Percentiles rank a stretch among this genome's conserved stretches.
These are phyloP conservation scores for Platanthera guangdongensis DNA, from an alignment of 106 monocot species.

Conservation along the genomic window DNA sequence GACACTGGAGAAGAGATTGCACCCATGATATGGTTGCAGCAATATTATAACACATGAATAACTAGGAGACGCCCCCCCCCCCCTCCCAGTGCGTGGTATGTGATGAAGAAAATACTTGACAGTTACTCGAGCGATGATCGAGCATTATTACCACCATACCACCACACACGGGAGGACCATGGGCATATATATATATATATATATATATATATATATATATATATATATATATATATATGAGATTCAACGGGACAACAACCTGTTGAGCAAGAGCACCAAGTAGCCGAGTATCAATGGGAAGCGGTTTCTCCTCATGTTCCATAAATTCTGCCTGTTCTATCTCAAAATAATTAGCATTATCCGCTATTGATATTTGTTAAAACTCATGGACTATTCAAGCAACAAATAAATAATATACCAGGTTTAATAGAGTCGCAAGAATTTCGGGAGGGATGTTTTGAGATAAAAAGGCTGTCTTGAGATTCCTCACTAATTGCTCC, in stretches of 20 bases:
- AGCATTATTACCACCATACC: too few relatives aligned
- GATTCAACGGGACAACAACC: slow-evolving; percentile 23
- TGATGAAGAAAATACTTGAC: too few relatives aligned
- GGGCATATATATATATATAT: too few relatives aligned
- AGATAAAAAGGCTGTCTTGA: slow-evolving; percentile 94
- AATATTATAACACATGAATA: slow-evolving; percentile 4
- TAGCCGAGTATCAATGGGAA: slow-evolving; percentile 98
- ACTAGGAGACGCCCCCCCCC: too few relatives aligned
- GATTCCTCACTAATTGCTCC: slow-evolving; percentile 87
- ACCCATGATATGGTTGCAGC: not conserved
- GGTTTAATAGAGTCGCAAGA: slow-evolving; percentile 81
- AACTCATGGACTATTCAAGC: not conserved
- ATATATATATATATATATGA: not conserved
- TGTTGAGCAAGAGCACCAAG: slow-evolving; percentile 99
- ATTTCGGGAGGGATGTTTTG: slow-evolving; percentile 99
- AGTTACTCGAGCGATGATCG: too few relatives aligned
- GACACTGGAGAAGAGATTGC: slow-evolving; percentile 49
- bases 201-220: not conserved
- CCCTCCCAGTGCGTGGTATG: too few relatives aligned
- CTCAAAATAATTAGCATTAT: slow-evolving; percentile 6
- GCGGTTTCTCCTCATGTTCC: slow-evolving; percentile 98
- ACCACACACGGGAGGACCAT: too few relatives aligned
- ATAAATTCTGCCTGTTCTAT: slow-evolving; percentile 92
- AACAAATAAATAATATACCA: slow-evolving; percentile 35
- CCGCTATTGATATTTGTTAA: not conserved